These are phyloP conservation scores for Didymella exigua DNA, from an alignment of 2,329 filamentous ascomycete genomes.

Conservation along the genomic window DNA sequence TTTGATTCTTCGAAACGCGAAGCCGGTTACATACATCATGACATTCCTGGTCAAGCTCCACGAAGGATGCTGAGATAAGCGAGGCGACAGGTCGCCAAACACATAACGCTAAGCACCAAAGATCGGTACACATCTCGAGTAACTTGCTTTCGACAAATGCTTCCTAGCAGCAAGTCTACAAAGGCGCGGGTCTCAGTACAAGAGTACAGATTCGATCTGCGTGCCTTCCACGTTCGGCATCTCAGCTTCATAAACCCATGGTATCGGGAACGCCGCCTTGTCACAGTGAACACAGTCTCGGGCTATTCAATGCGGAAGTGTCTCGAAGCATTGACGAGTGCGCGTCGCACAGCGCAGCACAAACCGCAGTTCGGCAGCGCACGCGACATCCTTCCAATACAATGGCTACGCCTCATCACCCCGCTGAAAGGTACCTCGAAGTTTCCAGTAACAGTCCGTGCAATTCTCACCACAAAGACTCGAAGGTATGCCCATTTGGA, in stretches of 20 bases:
- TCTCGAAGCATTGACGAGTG: conserved; percentile 24
- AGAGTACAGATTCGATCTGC: conserved; percentile 17
- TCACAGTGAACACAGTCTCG: conserved; percentile 16
- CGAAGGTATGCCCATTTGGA: neutral
- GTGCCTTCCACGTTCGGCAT: conserved; percentile 20
- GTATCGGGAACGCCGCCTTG: conserved; percentile 18
- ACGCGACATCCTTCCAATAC: conserved; percentile 15
- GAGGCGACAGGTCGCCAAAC: neutral
- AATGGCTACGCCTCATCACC: neutral
- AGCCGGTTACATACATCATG: neutral
- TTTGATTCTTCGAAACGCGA: neutral
- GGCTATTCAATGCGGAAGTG: conserved; percentile 20
- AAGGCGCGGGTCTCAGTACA: conserved; percentile 7
- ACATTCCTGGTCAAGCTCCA: neutral
- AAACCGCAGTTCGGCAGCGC: conserved; percentile 23
- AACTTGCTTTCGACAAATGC: neutral
- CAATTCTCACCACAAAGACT: neutral
- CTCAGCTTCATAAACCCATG: conserved; percentile 22
- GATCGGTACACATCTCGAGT: neutral
- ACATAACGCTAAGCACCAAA: neutral
- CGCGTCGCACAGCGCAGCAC: conserved; percentile 25
- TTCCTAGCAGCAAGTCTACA: neutral
- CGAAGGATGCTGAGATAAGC: neutral
- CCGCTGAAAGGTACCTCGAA: conserved; percentile 1
- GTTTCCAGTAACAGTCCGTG: neutral